Conservation (phyloP, 2,329 filamentous ascomycete genomes). For the Aureobasidium sp. region DNA sequence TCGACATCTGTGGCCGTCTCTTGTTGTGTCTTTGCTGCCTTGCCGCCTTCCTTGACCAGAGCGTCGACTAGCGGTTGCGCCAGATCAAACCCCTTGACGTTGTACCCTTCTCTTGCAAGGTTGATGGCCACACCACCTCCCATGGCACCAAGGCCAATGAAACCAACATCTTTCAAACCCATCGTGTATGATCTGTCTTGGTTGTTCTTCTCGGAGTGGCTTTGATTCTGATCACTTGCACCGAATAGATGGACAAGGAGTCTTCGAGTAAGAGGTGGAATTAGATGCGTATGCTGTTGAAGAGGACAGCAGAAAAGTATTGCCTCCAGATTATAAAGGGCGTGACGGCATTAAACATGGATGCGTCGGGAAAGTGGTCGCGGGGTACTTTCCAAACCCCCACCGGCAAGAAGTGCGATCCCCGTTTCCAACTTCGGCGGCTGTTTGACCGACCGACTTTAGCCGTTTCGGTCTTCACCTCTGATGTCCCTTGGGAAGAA, state of each 20-base stretch:
- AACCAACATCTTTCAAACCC: constrained; percentile 43
- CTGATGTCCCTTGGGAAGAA: neutral
- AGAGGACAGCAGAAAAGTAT: neutral
- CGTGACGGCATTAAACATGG: neutral
- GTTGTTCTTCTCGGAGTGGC: neutral
- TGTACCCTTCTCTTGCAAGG: constrained; percentile 57
- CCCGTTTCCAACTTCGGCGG: neutral
- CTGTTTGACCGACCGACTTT: neutral
- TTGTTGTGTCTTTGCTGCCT: constrained; percentile 48
- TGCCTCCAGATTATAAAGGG: neutral
- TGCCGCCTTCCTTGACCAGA: constrained; percentile 55
- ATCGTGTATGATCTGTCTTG: neutral
- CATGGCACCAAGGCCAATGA: constrained; percentile 73
- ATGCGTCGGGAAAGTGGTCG: neutral
- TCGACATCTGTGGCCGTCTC: constrained; percentile 51
- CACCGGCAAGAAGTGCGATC: neutral
- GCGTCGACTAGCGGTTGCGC: constrained; percentile 57
- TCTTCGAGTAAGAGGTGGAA: neutral
- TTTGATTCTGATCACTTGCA: neutral
- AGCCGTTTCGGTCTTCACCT: neutral
- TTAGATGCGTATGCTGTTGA: neutral
- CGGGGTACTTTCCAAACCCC: neutral
- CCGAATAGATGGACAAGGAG: no score
- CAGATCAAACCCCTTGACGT: constrained; percentile 63
- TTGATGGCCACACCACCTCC: constrained; percentile 74